phyloP scores from a whole-genome alignment of 108 stramenopile species.

The Nitzschia sp. region DNA sequence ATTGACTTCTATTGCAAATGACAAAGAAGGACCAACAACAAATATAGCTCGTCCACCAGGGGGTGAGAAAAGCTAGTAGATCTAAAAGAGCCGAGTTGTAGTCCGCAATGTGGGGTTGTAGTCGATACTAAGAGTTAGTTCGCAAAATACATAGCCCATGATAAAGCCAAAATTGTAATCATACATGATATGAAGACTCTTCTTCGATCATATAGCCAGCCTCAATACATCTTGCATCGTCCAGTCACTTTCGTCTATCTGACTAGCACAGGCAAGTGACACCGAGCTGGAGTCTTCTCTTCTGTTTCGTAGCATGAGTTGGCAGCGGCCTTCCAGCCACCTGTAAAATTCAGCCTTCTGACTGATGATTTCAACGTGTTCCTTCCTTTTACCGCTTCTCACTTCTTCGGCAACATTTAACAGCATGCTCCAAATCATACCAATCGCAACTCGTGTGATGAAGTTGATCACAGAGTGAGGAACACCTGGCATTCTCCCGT shows the following conservation, averaged over 20 bases:
- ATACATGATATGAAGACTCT: too few relatives aligned
- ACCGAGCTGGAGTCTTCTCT: not conserved
- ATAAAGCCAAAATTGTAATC: not conserved
- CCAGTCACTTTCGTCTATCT: constrained; percentile 2
- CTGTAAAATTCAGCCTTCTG: constrained; percentile 71
- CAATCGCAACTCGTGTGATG: constrained; percentile 50
- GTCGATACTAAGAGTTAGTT: not conserved
- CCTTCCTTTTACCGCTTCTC: constrained; percentile 52
- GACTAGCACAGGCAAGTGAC: not conserved
- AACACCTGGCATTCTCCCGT: constrained; percentile 51
- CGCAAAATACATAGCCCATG: not conserved
- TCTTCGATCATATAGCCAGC: constrained; percentile 1
- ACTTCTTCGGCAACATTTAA: constrained; percentile 72
- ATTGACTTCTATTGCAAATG: too few relatives aligned
- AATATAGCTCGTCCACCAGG: too few relatives aligned
- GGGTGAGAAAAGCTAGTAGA: too few relatives aligned
- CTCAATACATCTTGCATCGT: constrained; percentile 23
- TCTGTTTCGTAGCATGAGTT: constrained; percentile 42
- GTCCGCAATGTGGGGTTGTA: too few relatives aligned
- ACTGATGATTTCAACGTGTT: constrained; percentile 60
- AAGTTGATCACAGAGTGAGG: constrained; percentile 71
- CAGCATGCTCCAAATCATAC: constrained; percentile 61
- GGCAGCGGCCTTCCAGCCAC: constrained; percentile 58
- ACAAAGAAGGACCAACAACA: too few relatives aligned
- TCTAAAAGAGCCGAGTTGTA: too few relatives aligned